Percentiles rank a stretch among this genome's conserved stretches.
Conservation (phyloP, 169 alveolate genomes). For the Cryptosporidium bovis region DNA sequence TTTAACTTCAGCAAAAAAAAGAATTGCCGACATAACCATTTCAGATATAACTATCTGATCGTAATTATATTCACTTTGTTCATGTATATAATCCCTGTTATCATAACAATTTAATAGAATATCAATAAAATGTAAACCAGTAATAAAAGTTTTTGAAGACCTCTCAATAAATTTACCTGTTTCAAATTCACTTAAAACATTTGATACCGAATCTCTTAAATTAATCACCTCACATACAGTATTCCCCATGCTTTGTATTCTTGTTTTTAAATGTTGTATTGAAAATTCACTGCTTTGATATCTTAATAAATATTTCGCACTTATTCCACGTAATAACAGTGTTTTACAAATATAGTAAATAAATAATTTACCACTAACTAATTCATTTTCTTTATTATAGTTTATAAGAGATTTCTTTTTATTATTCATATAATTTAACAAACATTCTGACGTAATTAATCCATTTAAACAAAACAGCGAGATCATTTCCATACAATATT, state of each 20-base stretch:
- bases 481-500: slow-evolving; percentile 62
- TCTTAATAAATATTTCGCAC: slow-evolving; percentile 6
- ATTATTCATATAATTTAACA: not conserved
- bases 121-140: not conserved
- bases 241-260: slow-evolving; percentile 6
- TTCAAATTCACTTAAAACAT: slow-evolving; percentile 1
- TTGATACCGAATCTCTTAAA: slow-evolving; percentile 4
- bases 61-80: not conserved
- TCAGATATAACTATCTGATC: not conserved
- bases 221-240: not conserved
- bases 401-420: not conserved
- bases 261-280: slow-evolving; percentile 23
- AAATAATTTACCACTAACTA: not conserved
- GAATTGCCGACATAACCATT: slow-evolving; percentile 41
- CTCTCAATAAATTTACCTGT: not conserved
- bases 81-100: not conserved
- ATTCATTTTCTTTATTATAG: not conserved
- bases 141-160: slow-evolving; percentile 27
- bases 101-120: not conserved
- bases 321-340: slow-evolving; percentile 10
- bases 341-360: slow-evolving; percentile 4
- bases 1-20: slow-evolving; percentile 60
- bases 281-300: slow-evolving; percentile 26
- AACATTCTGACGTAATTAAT: slow-evolving; percentile 34
- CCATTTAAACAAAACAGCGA: slow-evolving; percentile 25